These are phyloP conservation scores for Puccinia sorghi DNA, from an alignment of 1,284 basidiomycete species.

Conservation along the genomic window DNA sequence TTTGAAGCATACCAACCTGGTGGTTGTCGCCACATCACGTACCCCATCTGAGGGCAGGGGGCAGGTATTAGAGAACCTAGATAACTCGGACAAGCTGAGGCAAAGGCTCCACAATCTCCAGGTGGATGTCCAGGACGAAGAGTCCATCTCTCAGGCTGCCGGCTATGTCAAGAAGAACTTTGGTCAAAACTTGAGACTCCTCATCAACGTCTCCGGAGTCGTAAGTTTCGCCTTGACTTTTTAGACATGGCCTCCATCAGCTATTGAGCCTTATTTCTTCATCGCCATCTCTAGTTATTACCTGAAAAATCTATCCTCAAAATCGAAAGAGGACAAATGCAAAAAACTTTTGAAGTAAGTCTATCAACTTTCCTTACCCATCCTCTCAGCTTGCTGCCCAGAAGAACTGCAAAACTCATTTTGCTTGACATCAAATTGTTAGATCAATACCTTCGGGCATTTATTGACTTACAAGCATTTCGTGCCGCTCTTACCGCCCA, in stretches of 20 bases:
- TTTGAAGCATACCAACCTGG: constrained; percentile 54
- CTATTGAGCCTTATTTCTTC: background rate
- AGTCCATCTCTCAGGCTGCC: constrained; percentile 53
- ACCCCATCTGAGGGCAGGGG: constrained; percentile 54
- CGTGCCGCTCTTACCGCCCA: constrained; percentile 54
- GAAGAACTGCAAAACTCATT: background rate
- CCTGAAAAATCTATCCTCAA: constrained; percentile 56
- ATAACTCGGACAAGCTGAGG: constrained; percentile 3
- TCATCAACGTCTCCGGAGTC: constrained; percentile 57
- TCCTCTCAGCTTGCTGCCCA: background rate
- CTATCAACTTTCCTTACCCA: too few species aligned
- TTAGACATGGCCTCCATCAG: too few species aligned
- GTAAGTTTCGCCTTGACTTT: constrained; percentile 36
- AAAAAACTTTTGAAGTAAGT: constrained; percentile 54
- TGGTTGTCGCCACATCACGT: constrained; percentile 56
- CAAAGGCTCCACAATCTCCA: constrained; percentile 53
- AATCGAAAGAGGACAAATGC: constrained; percentile 53
- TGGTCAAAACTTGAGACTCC: constrained; percentile 54
- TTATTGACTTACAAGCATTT: constrained; percentile 57
- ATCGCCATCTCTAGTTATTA: constrained; percentile 17
- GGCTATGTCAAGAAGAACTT: constrained; percentile 53
- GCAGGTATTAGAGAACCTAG: constrained; percentile 52
- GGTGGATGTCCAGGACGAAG: constrained; percentile 55
- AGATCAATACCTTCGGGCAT: constrained; percentile 56
- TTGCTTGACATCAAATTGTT: background rate